Evolutionary conservation across 371 early-diverging fungal genomes (phyloP).

Genomic region (Mortierella polycephala): DNA sequence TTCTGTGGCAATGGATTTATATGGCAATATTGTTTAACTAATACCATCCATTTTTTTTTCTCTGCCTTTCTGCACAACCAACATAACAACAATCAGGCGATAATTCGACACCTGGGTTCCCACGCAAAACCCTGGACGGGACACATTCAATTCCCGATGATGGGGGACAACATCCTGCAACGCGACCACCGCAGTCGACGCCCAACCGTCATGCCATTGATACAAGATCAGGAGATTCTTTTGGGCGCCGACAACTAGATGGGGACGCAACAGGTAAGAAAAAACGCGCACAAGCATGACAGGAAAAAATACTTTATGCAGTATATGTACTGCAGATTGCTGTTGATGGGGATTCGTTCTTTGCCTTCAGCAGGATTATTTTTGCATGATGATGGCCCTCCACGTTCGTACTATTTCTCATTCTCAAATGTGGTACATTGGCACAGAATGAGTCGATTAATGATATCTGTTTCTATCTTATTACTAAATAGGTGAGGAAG

Average conservation of each 20-base stretch:
- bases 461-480: background rate
- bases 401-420: background rate
- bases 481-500: background rate
- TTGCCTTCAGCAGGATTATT: no score
- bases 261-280: conserved; percentile 8
- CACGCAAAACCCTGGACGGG: conserved; percentile 9
- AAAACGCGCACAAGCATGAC: conserved; percentile 3
- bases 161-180: background rate
- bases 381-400: no score
- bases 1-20: background rate
- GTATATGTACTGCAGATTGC: background rate
- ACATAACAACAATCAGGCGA: conserved; percentile 16
- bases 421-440: background rate
- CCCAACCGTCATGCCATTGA: conserved; percentile 14
- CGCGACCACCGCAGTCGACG: background rate
- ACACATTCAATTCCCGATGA: conserved; percentile 7
- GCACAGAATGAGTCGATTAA: conserved; percentile 9
- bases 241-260: conserved; percentile 7
- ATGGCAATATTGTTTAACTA: background rate
- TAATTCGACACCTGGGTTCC: conserved; percentile 7
- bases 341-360: no score
- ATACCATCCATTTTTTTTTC: background rate
- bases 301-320: background rate
- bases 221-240: conserved; percentile 11
- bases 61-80: conserved; percentile 1